Percentiles rank a stretch among this genome's conserved stretches.
Evolutionary conservation across 257 asterid species (phyloP).

Genomic region (Jacaranda mimosifolia): DNA sequence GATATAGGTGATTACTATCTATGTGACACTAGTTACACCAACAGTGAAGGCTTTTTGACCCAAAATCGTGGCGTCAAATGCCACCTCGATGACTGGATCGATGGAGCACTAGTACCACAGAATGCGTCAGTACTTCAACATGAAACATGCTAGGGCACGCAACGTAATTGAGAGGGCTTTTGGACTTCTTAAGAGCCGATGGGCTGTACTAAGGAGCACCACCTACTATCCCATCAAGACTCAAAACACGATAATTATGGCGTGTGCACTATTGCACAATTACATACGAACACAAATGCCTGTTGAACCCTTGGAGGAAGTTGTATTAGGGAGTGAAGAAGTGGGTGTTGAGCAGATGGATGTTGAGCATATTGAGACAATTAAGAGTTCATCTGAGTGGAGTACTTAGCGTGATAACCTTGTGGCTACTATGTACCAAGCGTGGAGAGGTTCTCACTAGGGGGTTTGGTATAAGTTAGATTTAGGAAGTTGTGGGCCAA

Average conservation of each 20-base stretch:
- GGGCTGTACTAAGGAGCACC: background rate
- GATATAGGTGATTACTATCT: no score
- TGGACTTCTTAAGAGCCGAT: background rate
- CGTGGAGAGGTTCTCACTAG: background rate
- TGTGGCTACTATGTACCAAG: background rate
- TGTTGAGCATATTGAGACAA: background rate
- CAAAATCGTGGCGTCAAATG: no score
- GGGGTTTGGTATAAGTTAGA: no score
- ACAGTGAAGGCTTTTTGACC: no score
- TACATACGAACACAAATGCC: background rate
- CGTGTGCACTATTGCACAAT: background rate
- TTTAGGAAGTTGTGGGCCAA: no score
- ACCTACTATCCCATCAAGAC: no score
- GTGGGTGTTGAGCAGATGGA: background rate
- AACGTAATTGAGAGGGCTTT: background rate
- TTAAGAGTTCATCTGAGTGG: background rate
- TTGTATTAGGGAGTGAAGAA: background rate
- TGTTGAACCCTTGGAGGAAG: no score
- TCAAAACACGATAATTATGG: background rate
- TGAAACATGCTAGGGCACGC: background rate
- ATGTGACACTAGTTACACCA: no score
- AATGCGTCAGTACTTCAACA: background rate
- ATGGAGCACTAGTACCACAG: no score
- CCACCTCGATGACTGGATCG: no score
- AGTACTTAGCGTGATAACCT: background rate